Evolutionary conservation across 441 rosid species (phyloP), one percentile per base, ranked within the genome.

Genomic region (Erysimum cheiri): DNA sequence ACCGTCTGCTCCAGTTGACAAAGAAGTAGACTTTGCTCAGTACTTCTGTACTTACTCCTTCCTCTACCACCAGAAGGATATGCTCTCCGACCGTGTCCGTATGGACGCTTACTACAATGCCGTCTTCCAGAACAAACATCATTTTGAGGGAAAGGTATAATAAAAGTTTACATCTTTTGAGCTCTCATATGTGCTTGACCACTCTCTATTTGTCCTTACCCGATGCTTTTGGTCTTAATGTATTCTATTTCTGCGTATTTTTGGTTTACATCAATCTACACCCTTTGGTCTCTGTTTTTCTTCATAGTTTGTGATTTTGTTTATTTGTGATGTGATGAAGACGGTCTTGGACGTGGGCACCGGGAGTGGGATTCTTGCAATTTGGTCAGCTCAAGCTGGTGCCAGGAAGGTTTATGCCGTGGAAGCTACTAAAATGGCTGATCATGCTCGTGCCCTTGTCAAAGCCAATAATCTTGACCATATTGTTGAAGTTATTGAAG

Each of bases 311-410:
- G 35, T 14, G 50, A 47, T 53, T 50, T 26, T 24, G 10, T 48
- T 3, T 40, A 7, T 14, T 47, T 17, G 52, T 54, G 11, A 47
- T 65, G 46, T 22, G 35, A 72, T 72, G 75, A 76, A 94, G 99
- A 78, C 87, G 12, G 96, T 94, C 65, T 74, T 94, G 84, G 99
- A 94, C 76, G 99, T 94, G 59, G 99, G 99, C 46, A 88, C 99
- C 0, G 99, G 99, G 41, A 94, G 99, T 80, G 99, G 99, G 44
- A 94, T 94, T 75, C 98, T 94, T 50, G 98, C 99, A 49, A 92
- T 94, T 48, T 94, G 99, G 99, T 92, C 97, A 6, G 99, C 99
- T 4, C 98, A 92, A 78, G 99, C 98, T 10, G 98, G 98, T 71
- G 99, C 99, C 3, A 89, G 85, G 81, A 94, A 90, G 83, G 98